phyloP scores from a whole-genome alignment of 257 asterid species.

The Solanum ossicruentum region DNA sequence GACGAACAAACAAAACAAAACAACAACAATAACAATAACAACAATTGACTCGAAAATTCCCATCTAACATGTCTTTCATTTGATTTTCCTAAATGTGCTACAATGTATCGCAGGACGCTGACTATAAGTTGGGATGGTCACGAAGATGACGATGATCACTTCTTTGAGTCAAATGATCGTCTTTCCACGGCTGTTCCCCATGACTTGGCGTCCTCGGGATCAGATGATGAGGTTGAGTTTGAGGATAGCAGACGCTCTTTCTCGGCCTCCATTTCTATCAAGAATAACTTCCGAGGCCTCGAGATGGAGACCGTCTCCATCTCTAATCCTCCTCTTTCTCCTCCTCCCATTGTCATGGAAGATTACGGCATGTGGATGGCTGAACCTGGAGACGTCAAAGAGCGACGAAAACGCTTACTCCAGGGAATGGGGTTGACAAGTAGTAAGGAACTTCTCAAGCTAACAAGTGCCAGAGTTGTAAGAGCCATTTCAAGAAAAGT shows the following conservation, averaged over 20 bases:
- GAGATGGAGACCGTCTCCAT: background rate
- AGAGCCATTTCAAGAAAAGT: conserved; percentile 6
- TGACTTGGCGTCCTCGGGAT: conserved; percentile 35
- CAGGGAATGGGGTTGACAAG: conserved; percentile 16
- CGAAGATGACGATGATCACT: conserved; percentile 62
- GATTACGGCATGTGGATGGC: conserved; percentile 83
- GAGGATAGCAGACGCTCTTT: conserved; percentile 62
- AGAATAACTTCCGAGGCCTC: background rate
- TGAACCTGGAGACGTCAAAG: conserved; percentile 22
- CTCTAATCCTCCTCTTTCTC: background rate
- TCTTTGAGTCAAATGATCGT: conserved; percentile 52
- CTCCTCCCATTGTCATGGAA: conserved; percentile 11
- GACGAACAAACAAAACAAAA: background rate
- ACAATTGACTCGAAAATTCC: background rate
- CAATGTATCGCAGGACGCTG: conserved; percentile 61
- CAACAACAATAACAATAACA: background rate
- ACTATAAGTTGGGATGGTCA: conserved; percentile 78
- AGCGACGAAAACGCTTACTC: conserved; percentile 10
- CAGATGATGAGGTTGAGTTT: conserved; percentile 43
- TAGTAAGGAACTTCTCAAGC: conserved; percentile 2
- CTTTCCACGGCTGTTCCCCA: conserved; percentile 45
- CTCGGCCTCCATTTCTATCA: conserved; percentile 30
- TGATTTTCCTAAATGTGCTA: conserved; percentile 14
- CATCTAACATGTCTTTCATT: background rate
- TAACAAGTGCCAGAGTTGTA: background rate